Evolutionary conservation across 2,329 filamentous ascomycete genomes (phyloP), one percentile per base, ranked within the genome.

Genomic region (Magnaporthiopsis incrustans): DNA sequence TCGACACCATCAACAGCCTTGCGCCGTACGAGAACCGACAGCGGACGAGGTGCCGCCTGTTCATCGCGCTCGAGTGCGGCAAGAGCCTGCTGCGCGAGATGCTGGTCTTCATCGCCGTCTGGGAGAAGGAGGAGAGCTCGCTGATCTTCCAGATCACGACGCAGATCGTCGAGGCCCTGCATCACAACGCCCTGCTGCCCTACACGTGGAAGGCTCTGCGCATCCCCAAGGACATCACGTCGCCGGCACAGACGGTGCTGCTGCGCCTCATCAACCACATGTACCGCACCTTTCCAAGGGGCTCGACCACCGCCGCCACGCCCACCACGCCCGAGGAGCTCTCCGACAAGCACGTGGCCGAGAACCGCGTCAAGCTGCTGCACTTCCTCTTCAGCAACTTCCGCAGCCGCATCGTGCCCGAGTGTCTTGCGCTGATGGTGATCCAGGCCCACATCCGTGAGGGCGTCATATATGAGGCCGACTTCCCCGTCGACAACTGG

Each of bases 81-180:
- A 88, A 93, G 69, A 97, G 96, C 72, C 80, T 98, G 4, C 81
- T 98, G 1, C 84, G 94, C 64, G 94, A 98, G 74, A 85, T 98
- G 71, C 81, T 98, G 58, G 96, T 98, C 65, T 97, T 97, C 74
- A 96, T 97, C 67, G 94, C 94, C 6, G 93, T 96, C 11, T 98
- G 94, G 94, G 94, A 97, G 72, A 88, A 97, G 70, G 89, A 92
- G 57, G 93, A 98, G 73, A 89, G 94, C 66, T 92, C 96, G 66
- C 85, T 97, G 53, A 97, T 97, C 71, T 97, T 97, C 79, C 94
- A 97, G 74, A 91, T 97, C 74, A 97, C 96, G 75, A 90, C 92
- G 59, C 93, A 97, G 75, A 97, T 98, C 66, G 91, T 97, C 77
- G 91, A 97, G 73, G 91, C 94, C 0, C 90, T 97, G 60, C 87